Evolutionary conservation across 1,284 basidiomycete species (phyloP), one percentile per base, ranked within the genome.

Genomic region (Earliella scabrosa): DNA sequence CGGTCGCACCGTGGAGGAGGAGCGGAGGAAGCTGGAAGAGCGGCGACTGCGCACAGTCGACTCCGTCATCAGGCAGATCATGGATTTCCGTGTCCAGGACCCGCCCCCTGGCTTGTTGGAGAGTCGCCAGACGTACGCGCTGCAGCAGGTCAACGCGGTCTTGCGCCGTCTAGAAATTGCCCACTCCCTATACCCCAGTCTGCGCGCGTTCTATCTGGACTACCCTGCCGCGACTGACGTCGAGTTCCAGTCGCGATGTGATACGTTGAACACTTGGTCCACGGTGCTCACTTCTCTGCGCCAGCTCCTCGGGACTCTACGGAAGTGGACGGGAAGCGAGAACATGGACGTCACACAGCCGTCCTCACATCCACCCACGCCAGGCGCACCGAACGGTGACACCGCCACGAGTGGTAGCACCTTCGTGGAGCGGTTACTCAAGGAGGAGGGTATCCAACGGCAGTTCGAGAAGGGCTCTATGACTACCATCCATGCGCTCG

Each of bases 401-500:
- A 53, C 56, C 43, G 65, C n/a, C n/a, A n/a, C 64, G 48, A 63
- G 48, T 63, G 82, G 80, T 56, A 89, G 82, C 59, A 92, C 85
- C 66, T 99, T 99, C 70, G 90, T 98, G 32, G 97, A 99, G 71
- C 87, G 95, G 35, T 80, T 99, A 38, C 82, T 98, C 58, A 98
- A 98, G 71, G 97, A 99, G 73, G 97, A 98, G 67, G 92, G 90
- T 16, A 87, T 98, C 66, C 92, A 97, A 72, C 83, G 91, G 49
- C 95, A 93, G 3, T 98, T 99, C 70, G 95, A 97, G 74, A 94
- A 92, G 68, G 92, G 95, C 24, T 95, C 95, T 56, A 84, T 99
- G 64, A 86, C 88, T 45, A 94, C 93, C 34, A 86, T 97, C 20
- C 90, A 96, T 70, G 81, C 87, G 18, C 89, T 97, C 63, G 87